Evolutionary conservation across 768 basidiomycete species (phyloP).

Genomic region (Hebeloma cylindrosporum): DNA sequence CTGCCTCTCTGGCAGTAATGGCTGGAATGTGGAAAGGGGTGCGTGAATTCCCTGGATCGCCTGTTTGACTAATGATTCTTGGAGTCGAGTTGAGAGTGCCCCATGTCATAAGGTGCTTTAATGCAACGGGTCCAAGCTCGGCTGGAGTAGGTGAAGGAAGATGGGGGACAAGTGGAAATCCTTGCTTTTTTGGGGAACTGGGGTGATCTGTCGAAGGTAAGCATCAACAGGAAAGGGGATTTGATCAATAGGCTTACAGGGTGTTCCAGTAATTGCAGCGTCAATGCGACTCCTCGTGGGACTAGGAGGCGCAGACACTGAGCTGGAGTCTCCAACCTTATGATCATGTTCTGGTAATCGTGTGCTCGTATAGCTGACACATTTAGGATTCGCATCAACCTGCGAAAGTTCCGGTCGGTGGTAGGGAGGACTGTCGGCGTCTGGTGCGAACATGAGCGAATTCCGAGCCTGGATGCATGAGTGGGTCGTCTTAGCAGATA

Average conservation of each 20-base stretch:
- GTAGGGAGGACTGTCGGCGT: slow-evolving; percentile 84
- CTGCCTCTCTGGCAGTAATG: slow-evolving; percentile 73
- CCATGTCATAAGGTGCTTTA: slow-evolving; percentile 97
- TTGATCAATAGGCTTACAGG: slow-evolving; percentile 57
- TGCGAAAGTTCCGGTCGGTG: slow-evolving; percentile 37
- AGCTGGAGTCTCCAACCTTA: slow-evolving; percentile 37
- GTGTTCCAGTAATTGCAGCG: slow-evolving; percentile 90
- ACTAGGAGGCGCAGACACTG: slow-evolving; percentile 69
- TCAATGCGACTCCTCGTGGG: slow-evolving; percentile 89
- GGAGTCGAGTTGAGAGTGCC: slow-evolving; percentile 93
- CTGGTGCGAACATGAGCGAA: slow-evolving; percentile 92
- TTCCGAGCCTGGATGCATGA: slow-evolving; percentile 72
- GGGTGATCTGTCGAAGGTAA: slow-evolving; percentile 52
- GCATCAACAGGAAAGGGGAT: slow-evolving; percentile 8
- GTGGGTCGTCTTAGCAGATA: background rate
- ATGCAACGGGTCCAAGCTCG: slow-evolving; percentile 74
- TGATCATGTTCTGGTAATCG: slow-evolving; percentile 75
- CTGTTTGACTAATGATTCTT: slow-evolving; percentile 56
- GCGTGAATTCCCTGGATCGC: slow-evolving; percentile 45
- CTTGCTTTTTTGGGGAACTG: slow-evolving; percentile 50
- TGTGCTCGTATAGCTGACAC: slow-evolving; percentile 80
- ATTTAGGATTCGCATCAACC: slow-evolving; percentile 44
- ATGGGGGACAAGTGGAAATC: slow-evolving; percentile 78
- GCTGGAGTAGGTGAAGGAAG: slow-evolving; percentile 87
- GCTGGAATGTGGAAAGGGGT: slow-evolving; percentile 80